Evolutionary conservation across 768 basidiomycete species (phyloP).

Genomic region (Trametes meyenii): DNA sequence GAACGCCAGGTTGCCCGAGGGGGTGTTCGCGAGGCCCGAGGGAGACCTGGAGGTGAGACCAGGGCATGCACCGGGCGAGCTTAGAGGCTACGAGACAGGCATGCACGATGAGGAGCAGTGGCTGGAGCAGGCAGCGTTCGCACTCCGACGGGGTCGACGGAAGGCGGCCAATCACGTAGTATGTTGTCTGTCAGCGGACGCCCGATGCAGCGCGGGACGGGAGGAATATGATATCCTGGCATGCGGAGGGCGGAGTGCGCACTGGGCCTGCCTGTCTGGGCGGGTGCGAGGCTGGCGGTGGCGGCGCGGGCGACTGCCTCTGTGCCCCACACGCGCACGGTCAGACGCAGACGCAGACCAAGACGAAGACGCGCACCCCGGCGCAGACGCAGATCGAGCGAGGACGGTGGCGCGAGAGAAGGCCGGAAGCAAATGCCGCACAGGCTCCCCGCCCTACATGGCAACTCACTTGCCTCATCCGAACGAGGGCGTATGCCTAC

Average conservation of each 20-base stretch:
- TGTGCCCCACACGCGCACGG: too few species aligned
- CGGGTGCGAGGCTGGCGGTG: too few species aligned
- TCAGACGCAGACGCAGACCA: background rate
- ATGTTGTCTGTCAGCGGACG: background rate
- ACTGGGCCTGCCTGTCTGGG: too few species aligned
- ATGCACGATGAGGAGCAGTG: background rate
- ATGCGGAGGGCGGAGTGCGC: too few species aligned
- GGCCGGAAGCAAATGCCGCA: conserved; percentile 20
- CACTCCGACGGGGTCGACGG: background rate
- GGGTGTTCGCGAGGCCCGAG: background rate
- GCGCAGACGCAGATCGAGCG: conserved; percentile 13
- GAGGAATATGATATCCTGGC: background rate
- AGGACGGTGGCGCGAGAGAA: conserved; percentile 19
- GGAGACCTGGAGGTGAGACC: background rate
- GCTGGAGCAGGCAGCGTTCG: background rate
- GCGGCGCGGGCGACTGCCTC: too few species aligned
- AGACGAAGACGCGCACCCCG: too few species aligned
- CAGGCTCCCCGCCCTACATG: conserved; percentile 14
- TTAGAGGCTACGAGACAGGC: background rate
- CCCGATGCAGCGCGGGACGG: conserved; percentile 5
- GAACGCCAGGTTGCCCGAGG: background rate
- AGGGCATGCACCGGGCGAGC: background rate
- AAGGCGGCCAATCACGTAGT: conserved; percentile 11
- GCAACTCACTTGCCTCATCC: conserved; percentile 19
- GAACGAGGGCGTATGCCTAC: conserved; percentile 20